A percentile compares a stretch with the other conserved stretches of the same genome.
Evolutionary conservation across 2,329 filamentous ascomycete genomes (phyloP).

Genomic region (Clarireedia paspali): DNA sequence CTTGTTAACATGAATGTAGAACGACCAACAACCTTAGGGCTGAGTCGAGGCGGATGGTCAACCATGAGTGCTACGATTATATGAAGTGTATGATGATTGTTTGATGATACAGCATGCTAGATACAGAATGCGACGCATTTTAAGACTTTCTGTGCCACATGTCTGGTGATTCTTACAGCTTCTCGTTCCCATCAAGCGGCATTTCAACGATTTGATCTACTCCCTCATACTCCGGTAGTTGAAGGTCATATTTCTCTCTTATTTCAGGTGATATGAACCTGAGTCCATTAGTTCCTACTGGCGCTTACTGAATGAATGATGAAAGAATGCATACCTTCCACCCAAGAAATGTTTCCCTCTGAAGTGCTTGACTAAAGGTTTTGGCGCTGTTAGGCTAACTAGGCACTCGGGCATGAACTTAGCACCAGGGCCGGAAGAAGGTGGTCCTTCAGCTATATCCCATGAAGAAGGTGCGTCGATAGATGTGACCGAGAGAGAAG

Average conservation of each 20-base stretch:
- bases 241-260: slow-evolving; percentile 78
- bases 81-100: neutral
- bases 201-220: slow-evolving; percentile 87
- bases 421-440: slow-evolving; percentile 66
- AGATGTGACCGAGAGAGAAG: slow-evolving; percentile 69
- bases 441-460: slow-evolving; percentile 84
- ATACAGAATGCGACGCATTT: slow-evolving; percentile 32
- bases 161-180: neutral
- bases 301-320: neutral
- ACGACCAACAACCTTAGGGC: neutral
- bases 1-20: neutral
- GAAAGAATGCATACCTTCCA: slow-evolving; percentile 53
- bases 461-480: slow-evolving; percentile 93
- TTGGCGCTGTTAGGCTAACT: slow-evolving; percentile 87
- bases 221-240: slow-evolving; percentile 75
- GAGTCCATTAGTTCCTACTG: neutral
- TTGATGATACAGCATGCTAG: slow-evolving; percentile 16
- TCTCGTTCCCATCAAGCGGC: slow-evolving; percentile 38
- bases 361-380: slow-evolving; percentile 80
- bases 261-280: slow-evolving; percentile 75
- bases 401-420: slow-evolving; percentile 73
- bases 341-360: slow-evolving; percentile 86
- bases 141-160: no score
- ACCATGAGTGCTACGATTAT: neutral
- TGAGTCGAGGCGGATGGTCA: neutral